A percentile compares a stretch with the other conserved stretches of the same genome.
phyloP scores from a whole-genome alignment of 306 rosid species.

The Cicer arietinum region DNA sequence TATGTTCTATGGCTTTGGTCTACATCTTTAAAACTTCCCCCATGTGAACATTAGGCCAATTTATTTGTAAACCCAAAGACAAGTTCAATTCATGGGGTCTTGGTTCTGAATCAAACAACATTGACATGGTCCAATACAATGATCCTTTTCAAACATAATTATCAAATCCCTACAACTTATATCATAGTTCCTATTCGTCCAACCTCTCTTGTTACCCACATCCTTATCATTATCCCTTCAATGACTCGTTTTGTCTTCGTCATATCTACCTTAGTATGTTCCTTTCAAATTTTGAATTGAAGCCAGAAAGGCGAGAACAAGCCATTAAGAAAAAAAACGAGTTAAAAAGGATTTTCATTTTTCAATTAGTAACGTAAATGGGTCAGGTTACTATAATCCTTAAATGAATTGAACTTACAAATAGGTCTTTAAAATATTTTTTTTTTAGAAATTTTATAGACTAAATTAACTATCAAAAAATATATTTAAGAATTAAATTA shows the following conservation, averaged over 20 bases:
- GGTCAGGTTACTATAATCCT: no score
- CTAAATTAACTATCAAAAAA: no score
- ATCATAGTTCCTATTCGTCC: constrained; percentile 35
- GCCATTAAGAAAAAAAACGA: background rate
- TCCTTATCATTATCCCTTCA: constrained; percentile 19
- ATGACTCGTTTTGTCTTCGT: background rate
- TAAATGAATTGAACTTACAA: no score
- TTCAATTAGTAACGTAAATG: no score
- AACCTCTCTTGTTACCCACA: constrained; percentile 36
- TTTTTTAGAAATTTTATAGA: no score
- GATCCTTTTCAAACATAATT: constrained; percentile 20
- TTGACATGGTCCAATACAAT: constrained; percentile 43
- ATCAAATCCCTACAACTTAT: constrained; percentile 38
- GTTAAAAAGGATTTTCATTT: no score
- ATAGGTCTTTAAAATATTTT: no score
- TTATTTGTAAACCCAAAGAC: constrained; percentile 41
- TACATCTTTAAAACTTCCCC: constrained; percentile 32
- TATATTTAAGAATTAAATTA: no score
- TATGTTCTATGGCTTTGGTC: constrained; percentile 58
- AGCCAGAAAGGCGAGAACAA: background rate
- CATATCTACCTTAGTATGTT: background rate
- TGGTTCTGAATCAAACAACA: constrained; percentile 53
- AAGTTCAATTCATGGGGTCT: constrained; percentile 47
- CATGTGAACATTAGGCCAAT: constrained; percentile 54
- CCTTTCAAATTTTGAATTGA: constrained; percentile 20